phyloP scores from a whole-genome alignment of 768 basidiomycete genomes.

The Agrocybe praecox region DNA sequence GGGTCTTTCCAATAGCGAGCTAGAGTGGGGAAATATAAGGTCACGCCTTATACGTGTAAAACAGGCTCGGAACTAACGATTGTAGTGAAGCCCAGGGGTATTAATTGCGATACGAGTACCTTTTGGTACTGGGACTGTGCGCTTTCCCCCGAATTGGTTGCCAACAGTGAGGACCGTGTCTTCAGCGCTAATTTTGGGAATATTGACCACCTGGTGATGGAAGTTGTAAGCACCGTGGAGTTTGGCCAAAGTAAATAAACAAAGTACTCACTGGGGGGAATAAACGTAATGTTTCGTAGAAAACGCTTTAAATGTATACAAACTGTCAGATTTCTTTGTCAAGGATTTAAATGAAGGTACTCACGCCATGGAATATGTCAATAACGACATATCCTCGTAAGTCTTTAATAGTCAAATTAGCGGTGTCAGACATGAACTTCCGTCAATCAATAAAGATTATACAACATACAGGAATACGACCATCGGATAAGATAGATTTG shows the following conservation, averaged over 20 bases:
- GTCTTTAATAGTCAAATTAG: constrained; percentile 22
- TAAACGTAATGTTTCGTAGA: constrained; percentile 51
- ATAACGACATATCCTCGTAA: constrained; percentile 39
- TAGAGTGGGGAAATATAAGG: constrained; percentile 12
- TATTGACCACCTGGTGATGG: constrained; percentile 29
- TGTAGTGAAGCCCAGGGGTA: constrained; percentile 47
- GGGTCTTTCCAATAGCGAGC: constrained; percentile 55
- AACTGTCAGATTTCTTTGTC: not conserved
- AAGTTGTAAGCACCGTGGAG: not conserved
- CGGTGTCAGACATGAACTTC: constrained; percentile 16
- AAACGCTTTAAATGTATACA: constrained; percentile 35
- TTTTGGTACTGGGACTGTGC: constrained; percentile 41
- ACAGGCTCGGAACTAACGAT: constrained; percentile 37
- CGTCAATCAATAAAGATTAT: constrained; percentile 8
- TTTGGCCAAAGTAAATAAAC: not conserved
- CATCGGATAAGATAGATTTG: constrained; percentile 29
- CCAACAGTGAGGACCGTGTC: constrained; percentile 41
- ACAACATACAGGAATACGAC: constrained; percentile 28
- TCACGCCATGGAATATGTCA: constrained; percentile 41
- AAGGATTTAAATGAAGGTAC: not conserved
- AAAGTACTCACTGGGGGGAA: constrained; percentile 39
- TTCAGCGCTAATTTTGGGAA: constrained; percentile 48
- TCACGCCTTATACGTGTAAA: not conserved
- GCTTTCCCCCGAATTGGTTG: constrained; percentile 38
- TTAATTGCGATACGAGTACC: constrained; percentile 38